Conservation (phyloP, 495 filamentous ascomycete species). For the Xylaria castorea region DNA sequence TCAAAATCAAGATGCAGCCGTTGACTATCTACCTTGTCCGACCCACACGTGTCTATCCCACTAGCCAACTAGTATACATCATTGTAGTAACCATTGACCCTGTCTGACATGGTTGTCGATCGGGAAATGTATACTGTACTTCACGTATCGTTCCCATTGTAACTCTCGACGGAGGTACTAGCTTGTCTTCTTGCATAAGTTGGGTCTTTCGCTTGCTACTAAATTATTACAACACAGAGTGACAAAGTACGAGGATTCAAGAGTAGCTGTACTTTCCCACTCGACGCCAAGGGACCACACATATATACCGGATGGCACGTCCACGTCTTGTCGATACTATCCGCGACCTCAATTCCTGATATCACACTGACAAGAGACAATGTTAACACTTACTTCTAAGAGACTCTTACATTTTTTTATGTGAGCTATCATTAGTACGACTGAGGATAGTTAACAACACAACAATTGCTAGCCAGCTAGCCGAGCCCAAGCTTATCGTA, state of each 20-base stretch:
- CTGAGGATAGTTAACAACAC: background rate
- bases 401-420: background rate
- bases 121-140: conserved; percentile 21
- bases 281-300: background rate
- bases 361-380: conserved; percentile 12
- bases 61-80: conserved; percentile 15
- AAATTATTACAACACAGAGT: conserved; percentile 19
- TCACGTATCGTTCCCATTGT: conserved; percentile 14
- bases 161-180: conserved; percentile 7
- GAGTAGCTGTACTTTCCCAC: conserved; percentile 13
- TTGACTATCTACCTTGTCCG: conserved; percentile 12
- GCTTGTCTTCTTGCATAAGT: conserved; percentile 16
- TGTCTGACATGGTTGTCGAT: conserved; percentile 19
- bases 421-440: background rate
- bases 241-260: conserved; percentile 11
- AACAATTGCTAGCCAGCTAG: background rate
- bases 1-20: conserved; percentile 19
- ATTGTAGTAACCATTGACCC: conserved; percentile 22
- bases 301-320: conserved; percentile 21
- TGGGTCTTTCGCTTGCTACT: conserved; percentile 12
- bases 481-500: background rate
- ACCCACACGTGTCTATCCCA: conserved; percentile 15
- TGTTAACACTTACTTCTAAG: background rate
- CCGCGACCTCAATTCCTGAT: conserved; percentile 10
- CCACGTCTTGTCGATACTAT: background rate